Evolutionary conservation across 2,329 filamentous ascomycete species (phyloP).

Genomic region (Neonectria sp.): DNA sequence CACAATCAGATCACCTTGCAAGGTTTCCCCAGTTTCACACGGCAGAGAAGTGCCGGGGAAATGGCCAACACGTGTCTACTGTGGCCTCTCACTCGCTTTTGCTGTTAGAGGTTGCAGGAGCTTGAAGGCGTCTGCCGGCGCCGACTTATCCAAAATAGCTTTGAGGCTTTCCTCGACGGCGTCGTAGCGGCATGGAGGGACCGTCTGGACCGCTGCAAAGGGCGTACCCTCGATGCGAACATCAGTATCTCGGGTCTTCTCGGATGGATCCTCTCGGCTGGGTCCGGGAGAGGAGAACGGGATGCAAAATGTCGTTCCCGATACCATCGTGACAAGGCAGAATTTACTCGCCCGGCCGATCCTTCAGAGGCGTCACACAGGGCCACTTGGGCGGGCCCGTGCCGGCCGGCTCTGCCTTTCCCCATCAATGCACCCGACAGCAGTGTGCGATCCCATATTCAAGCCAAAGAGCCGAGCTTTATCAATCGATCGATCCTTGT

Average conservation of each 20-base stretch:
- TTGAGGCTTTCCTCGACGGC: neutral
- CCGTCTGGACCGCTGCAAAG: slow-evolving; percentile 7
- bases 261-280: slow-evolving; percentile 1
- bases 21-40: slow-evolving; percentile 23
- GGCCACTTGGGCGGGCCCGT: neutral
- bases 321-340: slow-evolving; percentile 19
- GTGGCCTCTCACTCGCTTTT: neutral
- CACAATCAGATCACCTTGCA: neutral
- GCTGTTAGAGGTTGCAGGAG: slow-evolving; percentile 2
- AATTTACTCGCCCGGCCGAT: slow-evolving; percentile 1
- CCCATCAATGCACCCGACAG: neutral
- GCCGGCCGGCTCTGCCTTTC: neutral
- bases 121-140: slow-evolving; percentile 2
- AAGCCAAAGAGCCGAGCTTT: neutral
- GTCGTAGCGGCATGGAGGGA: slow-evolving; percentile 10
- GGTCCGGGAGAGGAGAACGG: neutral
- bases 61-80: slow-evolving; percentile 5
- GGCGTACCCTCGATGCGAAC: neutral
- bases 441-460: neutral
- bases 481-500: neutral
- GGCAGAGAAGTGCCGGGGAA: slow-evolving; percentile 19
- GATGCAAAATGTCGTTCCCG: slow-evolving; percentile 16
- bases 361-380: neutral
- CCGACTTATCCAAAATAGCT: slow-evolving; percentile 28
- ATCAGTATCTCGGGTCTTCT: neutral